Conservation (phyloP, 768 basidiomycete genomes). For the Leccinum obscurum region DNA sequence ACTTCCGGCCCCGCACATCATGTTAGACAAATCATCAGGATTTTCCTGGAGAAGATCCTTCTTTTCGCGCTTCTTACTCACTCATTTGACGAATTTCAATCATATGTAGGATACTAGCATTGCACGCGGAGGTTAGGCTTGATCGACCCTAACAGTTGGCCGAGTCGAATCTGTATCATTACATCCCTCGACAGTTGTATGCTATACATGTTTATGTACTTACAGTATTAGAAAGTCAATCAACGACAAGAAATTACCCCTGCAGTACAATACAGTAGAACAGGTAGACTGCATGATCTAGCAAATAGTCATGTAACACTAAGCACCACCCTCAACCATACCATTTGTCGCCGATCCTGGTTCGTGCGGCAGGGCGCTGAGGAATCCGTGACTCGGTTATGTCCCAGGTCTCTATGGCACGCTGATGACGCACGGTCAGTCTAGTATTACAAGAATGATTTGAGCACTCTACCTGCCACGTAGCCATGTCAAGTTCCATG, state of each 20-base stretch:
- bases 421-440: conserved; percentile 42
- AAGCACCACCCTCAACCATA: conserved; percentile 47
- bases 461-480: conserved; percentile 69
- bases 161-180: conserved; percentile 1
- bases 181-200: background rate
- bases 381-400: conserved; percentile 79
- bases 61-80: background rate
- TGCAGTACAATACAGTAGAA: conserved; percentile 19
- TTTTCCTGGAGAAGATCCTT: background rate
- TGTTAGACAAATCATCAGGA: conserved; percentile 42
- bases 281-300: conserved; percentile 1
- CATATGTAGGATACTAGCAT: background rate
- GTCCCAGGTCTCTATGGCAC: conserved; percentile 84
- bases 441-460: background rate
- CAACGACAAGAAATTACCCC: conserved; percentile 12
- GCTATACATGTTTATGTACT: background rate
- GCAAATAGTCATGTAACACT: conserved; percentile 1
- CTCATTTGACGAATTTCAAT: background rate
- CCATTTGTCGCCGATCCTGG: conserved; percentile 66
- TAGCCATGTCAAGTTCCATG: conserved; percentile 86
- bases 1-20: conserved; percentile 60
- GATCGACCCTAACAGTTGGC: background rate
- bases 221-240: background rate
- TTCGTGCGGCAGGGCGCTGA: conserved; percentile 59
- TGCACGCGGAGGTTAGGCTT: background rate